Evolutionary conservation across 2,329 filamentous ascomycete genomes (phyloP).

Genomic region (Biscogniauxia mediterranea): DNA sequence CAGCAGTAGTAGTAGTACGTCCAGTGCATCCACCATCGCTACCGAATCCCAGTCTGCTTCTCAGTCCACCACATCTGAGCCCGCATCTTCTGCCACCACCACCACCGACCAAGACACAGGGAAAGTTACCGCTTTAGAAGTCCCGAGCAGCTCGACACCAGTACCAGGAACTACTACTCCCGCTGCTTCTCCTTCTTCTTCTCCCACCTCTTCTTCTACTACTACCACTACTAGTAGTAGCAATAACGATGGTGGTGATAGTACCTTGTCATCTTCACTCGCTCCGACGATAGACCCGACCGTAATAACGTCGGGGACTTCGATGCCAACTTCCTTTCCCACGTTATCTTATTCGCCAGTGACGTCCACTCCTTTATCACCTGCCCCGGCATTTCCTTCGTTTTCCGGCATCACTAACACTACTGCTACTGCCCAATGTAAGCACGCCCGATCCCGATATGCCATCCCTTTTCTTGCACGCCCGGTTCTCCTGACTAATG

Average conservation of each 20-base stretch:
- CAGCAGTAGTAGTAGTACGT: no score
- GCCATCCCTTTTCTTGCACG: background rate
- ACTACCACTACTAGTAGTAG: conserved; percentile 6
- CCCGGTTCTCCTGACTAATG: conserved; percentile 5
- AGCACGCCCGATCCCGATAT: background rate
- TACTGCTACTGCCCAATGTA: conserved; percentile 15
- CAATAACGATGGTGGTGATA: conserved; percentile 23
- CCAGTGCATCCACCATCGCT: no score
- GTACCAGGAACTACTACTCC: background rate
- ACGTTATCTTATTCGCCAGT: conserved; percentile 32
- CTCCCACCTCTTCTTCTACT: no score
- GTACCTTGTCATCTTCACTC: conserved; percentile 12
- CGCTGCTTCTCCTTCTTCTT: conserved; percentile 4
- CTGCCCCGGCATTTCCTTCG: conserved; percentile 28
- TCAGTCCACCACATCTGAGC: background rate
- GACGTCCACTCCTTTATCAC: conserved; percentile 33
- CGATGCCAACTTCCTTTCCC: conserved; percentile 34
- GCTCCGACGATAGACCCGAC: conserved; percentile 27
- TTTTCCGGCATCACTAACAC: conserved; percentile 29
- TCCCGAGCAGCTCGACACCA: background rate
- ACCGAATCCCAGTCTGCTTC: conserved; percentile 5
- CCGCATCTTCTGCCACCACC: conserved; percentile 4
- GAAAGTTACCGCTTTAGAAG: conserved; percentile 4
- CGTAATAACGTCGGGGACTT: conserved; percentile 29
- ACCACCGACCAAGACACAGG: conserved; percentile 10